phyloP scores from a whole-genome alignment of 2,329 filamentous ascomycete genomes.

The Exophiala aquamarina region DNA sequence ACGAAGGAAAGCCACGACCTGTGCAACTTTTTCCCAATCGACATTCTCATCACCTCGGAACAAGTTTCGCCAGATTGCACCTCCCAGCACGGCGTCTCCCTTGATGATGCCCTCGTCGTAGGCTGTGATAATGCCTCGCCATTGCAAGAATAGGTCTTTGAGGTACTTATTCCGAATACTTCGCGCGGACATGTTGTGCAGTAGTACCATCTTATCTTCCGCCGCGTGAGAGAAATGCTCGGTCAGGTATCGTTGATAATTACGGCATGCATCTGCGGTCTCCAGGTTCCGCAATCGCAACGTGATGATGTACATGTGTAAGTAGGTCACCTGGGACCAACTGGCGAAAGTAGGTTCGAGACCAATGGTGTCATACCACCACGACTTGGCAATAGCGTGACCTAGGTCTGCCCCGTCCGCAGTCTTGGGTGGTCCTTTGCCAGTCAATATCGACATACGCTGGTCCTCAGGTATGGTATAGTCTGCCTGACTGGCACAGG shows the following conservation, averaged over 20 bases:
- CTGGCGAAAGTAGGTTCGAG: slow-evolving; percentile 87
- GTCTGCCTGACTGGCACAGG: slow-evolving; percentile 69
- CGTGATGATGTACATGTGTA: slow-evolving; percentile 91
- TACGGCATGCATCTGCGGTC: slow-evolving; percentile 62
- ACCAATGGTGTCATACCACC: slow-evolving; percentile 33
- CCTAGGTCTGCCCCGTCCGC: slow-evolving; percentile 82
- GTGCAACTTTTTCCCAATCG: slow-evolving; percentile 60
- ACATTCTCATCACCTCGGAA: slow-evolving; percentile 72
- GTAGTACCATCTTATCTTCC: slow-evolving; percentile 65
- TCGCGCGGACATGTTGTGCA: slow-evolving; percentile 51
- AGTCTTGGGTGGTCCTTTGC: slow-evolving; percentile 55
- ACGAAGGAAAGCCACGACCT: slow-evolving; percentile 65
- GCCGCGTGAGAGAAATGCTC: slow-evolving; percentile 80
- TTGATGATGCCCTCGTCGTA: slow-evolving; percentile 49
- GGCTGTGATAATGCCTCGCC: slow-evolving; percentile 80
- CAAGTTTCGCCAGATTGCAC: slow-evolving; percentile 90
- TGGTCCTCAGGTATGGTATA: slow-evolving; percentile 73
- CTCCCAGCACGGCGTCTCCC: slow-evolving; percentile 47
- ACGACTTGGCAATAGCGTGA: slow-evolving; percentile 44
- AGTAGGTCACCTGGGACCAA: slow-evolving; percentile 93
- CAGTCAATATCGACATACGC: slow-evolving; percentile 61
- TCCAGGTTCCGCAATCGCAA: slow-evolving; percentile 77
- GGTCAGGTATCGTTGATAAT: slow-evolving; percentile 85
- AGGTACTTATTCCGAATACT: slow-evolving; percentile 60
- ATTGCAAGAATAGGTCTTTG: slow-evolving; percentile 91